Percentiles rank a stretch among this genome's conserved stretches.
phyloP scores from a whole-genome alignment of 768 basidiomycete species.

The Chalciporus chontae region DNA sequence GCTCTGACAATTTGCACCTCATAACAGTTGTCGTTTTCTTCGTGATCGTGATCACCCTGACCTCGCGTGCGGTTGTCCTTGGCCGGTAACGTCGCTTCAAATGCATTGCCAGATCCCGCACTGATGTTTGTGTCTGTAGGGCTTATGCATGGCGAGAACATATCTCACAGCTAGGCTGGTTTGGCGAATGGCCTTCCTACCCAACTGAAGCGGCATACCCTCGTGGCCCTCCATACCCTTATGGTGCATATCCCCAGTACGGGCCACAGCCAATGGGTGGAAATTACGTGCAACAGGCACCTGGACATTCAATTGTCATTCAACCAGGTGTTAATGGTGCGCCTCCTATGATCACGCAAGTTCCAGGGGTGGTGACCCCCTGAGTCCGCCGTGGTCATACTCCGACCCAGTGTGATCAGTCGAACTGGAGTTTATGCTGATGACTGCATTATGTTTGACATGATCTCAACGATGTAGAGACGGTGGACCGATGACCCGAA shows the following conservation, averaged over 20 bases:
- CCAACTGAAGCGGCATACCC: conserved; percentile 24
- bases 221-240: conserved; percentile 22
- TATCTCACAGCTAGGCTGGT: conserved; percentile 69
- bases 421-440: conserved; percentile 4
- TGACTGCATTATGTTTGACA: conserved; percentile 8
- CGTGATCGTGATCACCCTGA: conserved; percentile 53
- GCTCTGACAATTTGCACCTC: neutral
- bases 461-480: conserved; percentile 2
- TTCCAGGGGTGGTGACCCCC: conserved; percentile 38
- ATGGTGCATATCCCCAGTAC: conserved; percentile 34
- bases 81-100: conserved; percentile 24
- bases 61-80: conserved; percentile 34
- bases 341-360: conserved; percentile 57
- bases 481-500: neutral
- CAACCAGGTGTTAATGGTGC: conserved; percentile 62
- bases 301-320: conserved; percentile 64
- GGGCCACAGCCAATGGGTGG: conserved; percentile 20
- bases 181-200: conserved; percentile 66
- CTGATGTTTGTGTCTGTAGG: conserved; percentile 9
- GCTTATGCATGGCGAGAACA: conserved; percentile 32
- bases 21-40: conserved; percentile 45
- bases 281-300: conserved; percentile 44
- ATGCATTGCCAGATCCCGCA: neutral
- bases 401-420: neutral
- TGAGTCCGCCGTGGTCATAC: conserved; percentile 1